These are phyloP conservation scores for Choiromyces venosus DNA, from an alignment of 495 filamentous ascomycete genomes.

Conservation along the genomic window DNA sequence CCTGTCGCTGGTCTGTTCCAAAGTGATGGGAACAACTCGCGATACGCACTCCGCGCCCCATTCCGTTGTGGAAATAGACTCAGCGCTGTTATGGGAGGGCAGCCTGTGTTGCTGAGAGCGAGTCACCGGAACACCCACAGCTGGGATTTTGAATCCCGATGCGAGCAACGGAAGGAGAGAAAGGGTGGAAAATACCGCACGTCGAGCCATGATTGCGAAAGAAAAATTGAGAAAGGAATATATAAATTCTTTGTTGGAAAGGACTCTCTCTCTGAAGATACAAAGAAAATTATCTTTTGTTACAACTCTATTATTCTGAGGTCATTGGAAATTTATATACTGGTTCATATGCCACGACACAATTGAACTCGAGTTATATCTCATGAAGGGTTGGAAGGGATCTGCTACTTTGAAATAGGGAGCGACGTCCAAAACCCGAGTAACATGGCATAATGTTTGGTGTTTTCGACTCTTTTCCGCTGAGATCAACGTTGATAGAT, in stretches of 20 bases:
- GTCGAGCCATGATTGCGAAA: not conserved
- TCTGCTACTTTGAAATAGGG: not conserved
- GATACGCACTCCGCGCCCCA: slow-evolving; percentile 17
- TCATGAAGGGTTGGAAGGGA: not conserved
- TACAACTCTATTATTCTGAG: not conserved
- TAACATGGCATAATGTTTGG: not conserved
- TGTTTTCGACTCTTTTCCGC: not conserved
- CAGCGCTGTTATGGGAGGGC: not conserved
- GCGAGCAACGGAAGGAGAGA: slow-evolving; percentile 5
- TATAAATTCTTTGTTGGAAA: not conserved
- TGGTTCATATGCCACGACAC: not conserved
- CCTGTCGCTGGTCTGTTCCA: slow-evolving; percentile 19
- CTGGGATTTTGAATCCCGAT: not conserved
- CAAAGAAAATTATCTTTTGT: not conserved
- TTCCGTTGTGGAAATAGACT: not conserved
- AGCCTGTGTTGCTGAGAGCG: slow-evolving; percentile 1
- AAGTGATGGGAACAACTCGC: slow-evolving; percentile 4
- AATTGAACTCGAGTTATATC: not conserved
- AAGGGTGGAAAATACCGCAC: slow-evolving; percentile 4
- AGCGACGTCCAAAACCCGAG: not conserved
- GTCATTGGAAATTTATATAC: not conserved
- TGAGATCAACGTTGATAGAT: not conserved
- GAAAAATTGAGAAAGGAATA: not conserved
- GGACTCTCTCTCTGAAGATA: not conserved
- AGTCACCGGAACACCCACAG: not conserved